Conservation (phyloP, 2,329 filamentous ascomycete genomes). For the Paraconiothyrium sp. region DNA sequence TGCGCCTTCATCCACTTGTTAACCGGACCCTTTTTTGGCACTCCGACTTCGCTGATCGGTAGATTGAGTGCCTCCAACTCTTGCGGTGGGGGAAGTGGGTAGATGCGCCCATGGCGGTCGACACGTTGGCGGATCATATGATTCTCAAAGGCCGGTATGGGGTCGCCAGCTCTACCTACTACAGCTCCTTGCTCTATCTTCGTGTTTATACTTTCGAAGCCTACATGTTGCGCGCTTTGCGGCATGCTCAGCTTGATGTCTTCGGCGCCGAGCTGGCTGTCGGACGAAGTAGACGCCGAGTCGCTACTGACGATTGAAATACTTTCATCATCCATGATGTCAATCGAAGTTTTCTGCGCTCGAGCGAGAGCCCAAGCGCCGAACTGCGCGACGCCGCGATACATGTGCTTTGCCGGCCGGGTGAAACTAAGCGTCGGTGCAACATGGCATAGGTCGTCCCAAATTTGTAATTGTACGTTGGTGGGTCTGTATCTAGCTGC, state of each 20-base stretch:
- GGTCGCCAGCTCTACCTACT: constrained; percentile 89
- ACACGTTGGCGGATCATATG: constrained; percentile 95
- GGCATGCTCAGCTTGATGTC: constrained; percentile 34
- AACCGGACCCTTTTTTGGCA: constrained; percentile 81
- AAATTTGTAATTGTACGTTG: constrained; percentile 92
- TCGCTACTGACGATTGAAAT: constrained; percentile 78
- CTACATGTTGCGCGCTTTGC: constrained; percentile 26
- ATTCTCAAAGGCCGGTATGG: constrained; percentile 78
- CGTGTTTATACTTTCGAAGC: constrained; percentile 29
- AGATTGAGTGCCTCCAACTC: constrained; percentile 75
- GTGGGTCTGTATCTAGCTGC: constrained; percentile 80
- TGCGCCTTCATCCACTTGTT: constrained; percentile 84
- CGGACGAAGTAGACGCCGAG: constrained; percentile 29
- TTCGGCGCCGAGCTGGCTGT: constrained; percentile 32
- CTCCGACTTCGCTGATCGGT: constrained; percentile 72
- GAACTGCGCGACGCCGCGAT: constrained; percentile 89
- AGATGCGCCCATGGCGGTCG: constrained; percentile 78
- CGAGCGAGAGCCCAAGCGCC: constrained; percentile 88
- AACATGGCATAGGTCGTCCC: constrained; percentile 95
- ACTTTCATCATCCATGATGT: constrained; percentile 81
- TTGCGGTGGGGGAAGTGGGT: constrained; percentile 70
- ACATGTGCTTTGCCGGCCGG: constrained; percentile 96
- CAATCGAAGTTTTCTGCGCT: constrained; percentile 81
- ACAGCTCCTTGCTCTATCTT: constrained; percentile 24
- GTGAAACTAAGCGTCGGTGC: constrained; percentile 95